phyloP scores from a whole-genome alignment of 2,329 filamentous ascomycete genomes.

The Leptographium wingfieldii region DNA sequence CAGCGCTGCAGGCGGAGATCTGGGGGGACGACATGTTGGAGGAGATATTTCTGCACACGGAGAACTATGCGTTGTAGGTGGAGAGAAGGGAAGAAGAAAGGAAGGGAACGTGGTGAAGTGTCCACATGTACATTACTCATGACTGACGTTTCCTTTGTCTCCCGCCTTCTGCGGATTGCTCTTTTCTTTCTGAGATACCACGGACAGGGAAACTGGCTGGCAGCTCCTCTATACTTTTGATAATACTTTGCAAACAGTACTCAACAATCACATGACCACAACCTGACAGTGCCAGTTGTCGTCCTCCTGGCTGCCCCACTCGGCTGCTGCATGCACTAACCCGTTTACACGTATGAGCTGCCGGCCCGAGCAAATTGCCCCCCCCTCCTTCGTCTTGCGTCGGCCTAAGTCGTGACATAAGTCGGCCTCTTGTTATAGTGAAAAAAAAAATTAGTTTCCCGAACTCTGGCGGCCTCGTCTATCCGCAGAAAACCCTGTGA shows the following conservation, averaged over 20 bases:
- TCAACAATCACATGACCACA: background rate
- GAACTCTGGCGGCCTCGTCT: background rate
- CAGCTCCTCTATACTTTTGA: no score
- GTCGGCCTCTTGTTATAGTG: background rate
- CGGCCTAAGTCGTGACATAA: background rate
- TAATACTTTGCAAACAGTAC: no score
- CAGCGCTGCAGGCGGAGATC: conserved; percentile 68
- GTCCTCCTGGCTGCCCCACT: background rate
- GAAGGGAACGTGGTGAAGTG: no score
- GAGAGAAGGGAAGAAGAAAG: no score
- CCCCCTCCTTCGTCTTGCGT: background rate
- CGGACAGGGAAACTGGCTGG: no score
- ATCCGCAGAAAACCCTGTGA: background rate
- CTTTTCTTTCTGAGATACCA: no score
- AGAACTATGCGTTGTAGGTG: conserved; percentile 74
- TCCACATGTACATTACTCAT: background rate
- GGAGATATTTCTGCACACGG: conserved; percentile 87
- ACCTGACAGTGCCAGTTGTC: background rate
- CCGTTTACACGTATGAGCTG: background rate
- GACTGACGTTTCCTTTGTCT: background rate
- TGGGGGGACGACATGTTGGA: conserved; percentile 68
- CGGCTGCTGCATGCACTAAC: background rate
- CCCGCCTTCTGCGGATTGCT: no score
- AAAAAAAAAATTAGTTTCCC: background rate
- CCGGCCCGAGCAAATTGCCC: background rate